Percentiles rank a stretch among this genome's conserved stretches.
phyloP scores from a whole-genome alignment of 345 rosid species.

The Eucalyptus urophylla region DNA sequence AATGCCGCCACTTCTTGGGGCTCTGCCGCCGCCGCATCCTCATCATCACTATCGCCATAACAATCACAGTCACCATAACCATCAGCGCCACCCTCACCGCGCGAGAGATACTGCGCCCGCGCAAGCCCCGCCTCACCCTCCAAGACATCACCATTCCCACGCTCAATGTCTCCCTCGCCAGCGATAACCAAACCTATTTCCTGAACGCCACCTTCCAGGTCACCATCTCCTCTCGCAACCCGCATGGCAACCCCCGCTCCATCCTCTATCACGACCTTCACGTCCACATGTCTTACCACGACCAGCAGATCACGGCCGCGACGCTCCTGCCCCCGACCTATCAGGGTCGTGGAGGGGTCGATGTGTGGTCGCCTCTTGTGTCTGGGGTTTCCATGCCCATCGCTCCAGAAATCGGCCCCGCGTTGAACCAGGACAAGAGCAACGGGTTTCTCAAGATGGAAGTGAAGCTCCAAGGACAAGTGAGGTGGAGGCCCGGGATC shows the following conservation, averaged over 20 bases:
- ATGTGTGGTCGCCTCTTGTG: slow-evolving; percentile 23
- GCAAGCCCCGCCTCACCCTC: slow-evolving; percentile 21
- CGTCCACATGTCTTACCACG: slow-evolving; percentile 9
- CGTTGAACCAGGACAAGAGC: slow-evolving; percentile 5
- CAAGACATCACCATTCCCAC: slow-evolving; percentile 24
- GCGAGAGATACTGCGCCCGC: slow-evolving; percentile 21
- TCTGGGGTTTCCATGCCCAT: slow-evolving; percentile 10
- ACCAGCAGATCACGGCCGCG: slow-evolving; percentile 22
- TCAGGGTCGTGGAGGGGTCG: slow-evolving; percentile 15
- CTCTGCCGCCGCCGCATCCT: background rate
- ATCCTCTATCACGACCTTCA: slow-evolving; percentile 21
- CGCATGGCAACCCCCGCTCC: slow-evolving; percentile 7
- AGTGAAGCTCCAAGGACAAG: slow-evolving; percentile 15
- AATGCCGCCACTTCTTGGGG: background rate
- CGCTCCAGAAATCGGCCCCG: slow-evolving; percentile 6
- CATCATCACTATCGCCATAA: background rate
- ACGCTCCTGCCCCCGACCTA: slow-evolving; percentile 4
- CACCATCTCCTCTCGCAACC: slow-evolving; percentile 21
- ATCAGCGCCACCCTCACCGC: background rate
- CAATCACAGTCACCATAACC: background rate
- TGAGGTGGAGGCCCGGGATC: slow-evolving; percentile 19
- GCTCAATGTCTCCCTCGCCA: slow-evolving; percentile 8
- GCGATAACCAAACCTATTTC: background rate
- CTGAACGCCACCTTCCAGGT: slow-evolving; percentile 20
- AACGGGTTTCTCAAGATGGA: slow-evolving; percentile 7